Percentiles rank a stretch among this genome's conserved stretches.
phyloP scores from a whole-genome alignment of 2,329 filamentous ascomycete genomes.

The Stemphylium beticola region DNA sequence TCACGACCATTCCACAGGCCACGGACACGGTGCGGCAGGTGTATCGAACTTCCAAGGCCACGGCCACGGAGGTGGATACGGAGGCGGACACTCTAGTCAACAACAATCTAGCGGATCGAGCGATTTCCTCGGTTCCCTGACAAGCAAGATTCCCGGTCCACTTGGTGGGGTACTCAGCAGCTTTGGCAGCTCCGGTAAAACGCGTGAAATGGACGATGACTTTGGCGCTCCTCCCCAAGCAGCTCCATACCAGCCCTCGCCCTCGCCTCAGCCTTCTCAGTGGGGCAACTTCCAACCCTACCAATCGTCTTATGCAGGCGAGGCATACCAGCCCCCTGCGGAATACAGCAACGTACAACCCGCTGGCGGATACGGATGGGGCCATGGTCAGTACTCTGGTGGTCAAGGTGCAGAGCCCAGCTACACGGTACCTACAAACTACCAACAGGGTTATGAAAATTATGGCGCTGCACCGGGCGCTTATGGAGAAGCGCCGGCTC shows the following conservation, averaged over 20 bases:
- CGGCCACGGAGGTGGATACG: slow-evolving; percentile 22
- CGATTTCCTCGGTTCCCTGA: slow-evolving; percentile 34
- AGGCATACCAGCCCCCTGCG: slow-evolving; percentile 34
- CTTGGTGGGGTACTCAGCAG: slow-evolving; percentile 23
- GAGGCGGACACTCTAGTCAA: slow-evolving; percentile 9
- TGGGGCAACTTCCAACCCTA: slow-evolving; percentile 46
- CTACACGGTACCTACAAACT: slow-evolving; percentile 43
- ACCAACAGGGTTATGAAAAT: slow-evolving; percentile 48
- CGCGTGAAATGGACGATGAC: slow-evolving; percentile 34
- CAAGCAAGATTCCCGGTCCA: slow-evolving; percentile 27
- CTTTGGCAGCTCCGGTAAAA: slow-evolving; percentile 28
- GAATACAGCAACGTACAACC: slow-evolving; percentile 37
- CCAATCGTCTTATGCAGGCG: slow-evolving; percentile 42
- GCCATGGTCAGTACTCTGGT: slow-evolving; percentile 39
- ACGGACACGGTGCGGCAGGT: slow-evolving; percentile 39
- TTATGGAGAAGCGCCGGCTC: slow-evolving; percentile 24
- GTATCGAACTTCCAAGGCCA: slow-evolving; percentile 31
- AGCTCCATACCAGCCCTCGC: slow-evolving; percentile 28
- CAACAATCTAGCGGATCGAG: slow-evolving; percentile 18
- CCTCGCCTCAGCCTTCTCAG: slow-evolving; percentile 35
- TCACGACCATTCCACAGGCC: slow-evolving; percentile 43
- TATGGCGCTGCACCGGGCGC: slow-evolving; percentile 22
- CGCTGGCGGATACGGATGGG: slow-evolving; percentile 34
- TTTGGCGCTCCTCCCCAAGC: slow-evolving; percentile 17
- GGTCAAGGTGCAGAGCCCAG: slow-evolving; percentile 42